These are phyloP conservation scores for Starmerella potacharoeniae DNA, from an alignment of 805 yeast genomes.

Conservation along the genomic window DNA sequence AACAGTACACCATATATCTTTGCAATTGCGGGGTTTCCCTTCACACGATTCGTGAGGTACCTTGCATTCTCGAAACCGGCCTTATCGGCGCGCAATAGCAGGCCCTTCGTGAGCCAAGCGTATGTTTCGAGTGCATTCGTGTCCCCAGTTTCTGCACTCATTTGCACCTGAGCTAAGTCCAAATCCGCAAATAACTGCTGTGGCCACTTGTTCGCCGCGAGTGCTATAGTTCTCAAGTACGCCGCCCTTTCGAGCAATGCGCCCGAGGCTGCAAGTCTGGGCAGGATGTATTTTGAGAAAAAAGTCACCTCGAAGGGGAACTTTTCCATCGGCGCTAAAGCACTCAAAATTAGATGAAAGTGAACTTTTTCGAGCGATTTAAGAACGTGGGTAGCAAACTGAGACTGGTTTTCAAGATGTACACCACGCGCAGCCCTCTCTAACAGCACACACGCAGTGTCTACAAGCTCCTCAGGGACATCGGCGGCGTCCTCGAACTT, in stretches of 20 bases:
- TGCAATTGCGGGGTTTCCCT: conserved; percentile 35
- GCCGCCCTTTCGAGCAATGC: conserved; percentile 35
- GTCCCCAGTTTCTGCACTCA: conserved; percentile 16
- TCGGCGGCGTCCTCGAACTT: neutral
- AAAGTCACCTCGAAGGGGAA: conserved; percentile 8
- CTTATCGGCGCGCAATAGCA: conserved; percentile 46
- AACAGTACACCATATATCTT: conserved; percentile 53
- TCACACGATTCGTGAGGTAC: conserved; percentile 31
- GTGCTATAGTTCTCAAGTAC: conserved; percentile 44
- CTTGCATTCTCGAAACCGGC: conserved; percentile 30
- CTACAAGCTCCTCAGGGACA: conserved; percentile 5
- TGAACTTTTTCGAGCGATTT: neutral
- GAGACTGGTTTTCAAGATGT: conserved; percentile 11
- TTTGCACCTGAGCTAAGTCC: conserved; percentile 19
- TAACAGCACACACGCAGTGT: conserved; percentile 19
- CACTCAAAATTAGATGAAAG: conserved; percentile 14
- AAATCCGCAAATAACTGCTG: neutral
- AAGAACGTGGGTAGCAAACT: conserved; percentile 9
- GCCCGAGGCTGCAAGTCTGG: conserved; percentile 30
- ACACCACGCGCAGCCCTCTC: conserved; percentile 23
- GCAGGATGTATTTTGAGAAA: conserved; percentile 37
- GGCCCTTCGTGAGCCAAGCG: conserved; percentile 65
- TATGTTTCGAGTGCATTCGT: conserved; percentile 37
- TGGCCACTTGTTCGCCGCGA: conserved; percentile 50
- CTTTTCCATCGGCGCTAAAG: conserved; percentile 7